phyloP scores from a whole-genome alignment of 192 early-diverging fungal species.

The Neocallimastix lanati region DNA sequence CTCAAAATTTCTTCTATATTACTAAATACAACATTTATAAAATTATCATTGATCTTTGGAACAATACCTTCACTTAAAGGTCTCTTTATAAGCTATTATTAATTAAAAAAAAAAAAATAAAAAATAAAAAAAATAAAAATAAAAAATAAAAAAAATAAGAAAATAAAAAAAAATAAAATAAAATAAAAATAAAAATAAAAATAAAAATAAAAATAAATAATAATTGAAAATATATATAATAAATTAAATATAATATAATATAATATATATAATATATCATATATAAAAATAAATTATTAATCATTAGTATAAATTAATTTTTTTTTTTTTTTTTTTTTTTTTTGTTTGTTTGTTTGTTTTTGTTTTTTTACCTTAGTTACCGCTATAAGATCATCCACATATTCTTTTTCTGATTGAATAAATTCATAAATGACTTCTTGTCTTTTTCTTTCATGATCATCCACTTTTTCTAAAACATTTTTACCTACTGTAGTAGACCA shows the following conservation, averaged over 20 bases:
- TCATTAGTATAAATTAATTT: too few species aligned
- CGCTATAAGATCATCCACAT: conserved; percentile 69
- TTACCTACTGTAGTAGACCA: background rate
- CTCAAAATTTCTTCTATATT: background rate
- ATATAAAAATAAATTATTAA: too few species aligned
- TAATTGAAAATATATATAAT: too few species aligned
- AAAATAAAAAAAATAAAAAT: background rate
- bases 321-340: too few species aligned
- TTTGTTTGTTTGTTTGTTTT: too few species aligned
- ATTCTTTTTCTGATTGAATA: conserved; percentile 78
- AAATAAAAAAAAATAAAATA: too few species aligned
- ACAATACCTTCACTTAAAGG: background rate
- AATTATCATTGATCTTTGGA: background rate
- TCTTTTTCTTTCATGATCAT: conserved; percentile 57
- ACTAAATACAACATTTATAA: background rate
- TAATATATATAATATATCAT: too few species aligned
- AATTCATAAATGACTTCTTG: conserved; percentile 89
- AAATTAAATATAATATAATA: too few species aligned
- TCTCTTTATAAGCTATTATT: background rate
- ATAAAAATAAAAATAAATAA: too few species aligned
- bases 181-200: too few species aligned
- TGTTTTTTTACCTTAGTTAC: conserved; percentile 39
- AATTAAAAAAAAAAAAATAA: too few species aligned
- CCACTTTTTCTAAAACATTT: conserved; percentile 9
- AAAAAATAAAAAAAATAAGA: background rate